phyloP scores from a whole-genome alignment of 2,329 filamentous ascomycete species.

The Calonectria pteridis region DNA sequence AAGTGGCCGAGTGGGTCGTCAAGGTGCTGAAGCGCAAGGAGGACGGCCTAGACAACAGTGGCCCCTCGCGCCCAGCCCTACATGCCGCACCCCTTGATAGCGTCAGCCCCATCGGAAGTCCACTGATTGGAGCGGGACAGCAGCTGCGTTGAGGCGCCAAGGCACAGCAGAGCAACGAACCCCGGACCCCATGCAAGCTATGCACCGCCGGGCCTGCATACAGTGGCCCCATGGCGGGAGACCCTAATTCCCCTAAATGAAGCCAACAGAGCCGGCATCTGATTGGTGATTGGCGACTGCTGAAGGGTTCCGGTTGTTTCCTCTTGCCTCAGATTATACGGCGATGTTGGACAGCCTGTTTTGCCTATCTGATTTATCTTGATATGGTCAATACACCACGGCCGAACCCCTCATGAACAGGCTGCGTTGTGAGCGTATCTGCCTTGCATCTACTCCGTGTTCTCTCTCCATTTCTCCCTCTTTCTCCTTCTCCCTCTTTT shows the following conservation, averaged over 20 bases:
- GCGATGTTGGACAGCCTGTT: slow-evolving; percentile 22
- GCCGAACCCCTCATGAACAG: background rate
- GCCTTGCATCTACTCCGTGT: background rate
- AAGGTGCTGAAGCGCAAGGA: slow-evolving; percentile 71
- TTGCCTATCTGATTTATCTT: slow-evolving; percentile 14
- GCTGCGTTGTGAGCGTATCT: background rate
- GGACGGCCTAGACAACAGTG: slow-evolving; percentile 63
- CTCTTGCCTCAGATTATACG: slow-evolving; percentile 22
- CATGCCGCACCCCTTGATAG: slow-evolving; percentile 88
- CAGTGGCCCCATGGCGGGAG: background rate
- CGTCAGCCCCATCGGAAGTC: slow-evolving; percentile 67
- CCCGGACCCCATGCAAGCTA: background rate
- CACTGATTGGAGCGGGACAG: slow-evolving; percentile 38
- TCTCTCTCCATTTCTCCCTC: background rate
- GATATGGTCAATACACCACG: background rate
- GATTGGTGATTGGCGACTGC: slow-evolving; percentile 42
- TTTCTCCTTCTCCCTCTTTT: background rate
- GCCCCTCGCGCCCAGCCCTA: slow-evolving; percentile 79
- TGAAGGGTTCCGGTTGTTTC: background rate
- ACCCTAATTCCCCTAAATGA: slow-evolving; percentile 4
- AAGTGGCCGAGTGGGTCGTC: slow-evolving; percentile 89
- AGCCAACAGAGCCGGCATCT: slow-evolving; percentile 47
- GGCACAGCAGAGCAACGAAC: background rate
- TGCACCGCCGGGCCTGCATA: background rate
- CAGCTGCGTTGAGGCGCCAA: slow-evolving; percentile 1